Evolutionary conservation across 2,329 filamentous ascomycete species (phyloP), one percentile per base, ranked within the genome.

Genomic region (Fusarium duplospermum): DNA sequence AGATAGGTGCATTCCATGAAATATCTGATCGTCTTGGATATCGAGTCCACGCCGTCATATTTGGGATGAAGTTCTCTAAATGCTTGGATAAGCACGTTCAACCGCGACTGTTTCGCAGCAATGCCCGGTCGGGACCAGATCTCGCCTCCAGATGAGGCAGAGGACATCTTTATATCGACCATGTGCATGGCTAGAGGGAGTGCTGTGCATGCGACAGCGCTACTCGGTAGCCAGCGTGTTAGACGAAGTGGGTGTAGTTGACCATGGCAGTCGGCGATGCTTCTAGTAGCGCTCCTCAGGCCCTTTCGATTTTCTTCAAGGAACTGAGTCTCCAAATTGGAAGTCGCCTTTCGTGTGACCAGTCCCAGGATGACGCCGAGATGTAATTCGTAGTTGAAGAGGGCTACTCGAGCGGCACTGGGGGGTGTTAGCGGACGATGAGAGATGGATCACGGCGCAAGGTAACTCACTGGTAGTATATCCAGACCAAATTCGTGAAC

Each of bases 401-500:
- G 31, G 6, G 73, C 73, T 2, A 75, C 72, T 27, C 74, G 72
- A 1, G 70, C 64, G 2, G 73, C 67, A 9, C 73, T 75, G 24
- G 4, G 10, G 2, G 2, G 6, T 31, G 10, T 75, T 2, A 75
- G 54, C 22, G 2, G 1, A 6, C 4, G 0, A 1, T 2, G 14
- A 16, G 2, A 27, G 4, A 7, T 5, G 18, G 6, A 6, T 13
- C 16, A 7, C 22, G 24, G 24, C 6, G 24, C 11, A 16, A 18
- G 10, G 0, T 4, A 20, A 22, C 73, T 70, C 42, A 76, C 73
- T 76, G 71, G 36, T 72, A 73, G n/a, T 76, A 76, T 10, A 76
- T 76, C 71, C 73, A 76, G n/a, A 76, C 60, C 4, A 76, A 18
- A 9, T 76, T 76, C 0, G 71, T 76, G 20, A 74, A 76, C 1